These are phyloP conservation scores for Yamadazyma dushanensis DNA, from an alignment of 1,139 yeast genomes.

Conservation along the genomic window DNA sequence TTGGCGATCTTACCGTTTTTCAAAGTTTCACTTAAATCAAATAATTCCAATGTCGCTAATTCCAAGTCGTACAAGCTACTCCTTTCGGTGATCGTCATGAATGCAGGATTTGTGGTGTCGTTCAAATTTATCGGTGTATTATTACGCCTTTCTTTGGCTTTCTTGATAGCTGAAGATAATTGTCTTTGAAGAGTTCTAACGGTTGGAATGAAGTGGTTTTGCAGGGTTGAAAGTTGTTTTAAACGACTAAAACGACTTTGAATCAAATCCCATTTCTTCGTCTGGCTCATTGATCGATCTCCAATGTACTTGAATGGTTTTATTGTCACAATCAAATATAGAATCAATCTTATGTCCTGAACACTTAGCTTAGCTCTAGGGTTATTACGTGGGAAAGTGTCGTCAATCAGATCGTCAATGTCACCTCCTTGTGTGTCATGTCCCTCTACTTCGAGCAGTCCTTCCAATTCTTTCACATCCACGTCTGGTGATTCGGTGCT, in stretches of 20 bases:
- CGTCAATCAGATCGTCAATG: too few relatives aligned
- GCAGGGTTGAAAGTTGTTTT: conserved; percentile 15
- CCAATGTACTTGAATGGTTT: conserved; percentile 43
- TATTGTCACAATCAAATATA: conserved; percentile 30
- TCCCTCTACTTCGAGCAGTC: too few relatives aligned
- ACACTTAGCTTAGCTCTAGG: conserved; percentile 29
- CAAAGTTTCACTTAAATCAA: conserved; percentile 34
- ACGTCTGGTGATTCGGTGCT: too few relatives aligned
- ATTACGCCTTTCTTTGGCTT: conserved; percentile 19
- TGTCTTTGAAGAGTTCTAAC: conserved; percentile 40
- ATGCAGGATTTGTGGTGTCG: conserved; percentile 15
- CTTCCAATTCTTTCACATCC: too few relatives aligned
- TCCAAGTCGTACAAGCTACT: conserved; percentile 30
- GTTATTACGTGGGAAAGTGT: too few relatives aligned
- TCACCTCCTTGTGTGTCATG: too few relatives aligned
- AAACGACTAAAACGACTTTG: conserved; percentile 26
- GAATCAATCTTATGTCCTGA: conserved; percentile 30
- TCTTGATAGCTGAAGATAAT: conserved; percentile 33
- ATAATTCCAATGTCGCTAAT: conserved; percentile 27
- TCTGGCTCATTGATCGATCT: conserved; percentile 32
- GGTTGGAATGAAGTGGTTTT: conserved; percentile 28
- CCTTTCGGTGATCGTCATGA: conserved; percentile 18
- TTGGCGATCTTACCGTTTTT: conserved; percentile 28
- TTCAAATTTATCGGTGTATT: conserved; percentile 5
- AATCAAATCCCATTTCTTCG: conserved; percentile 38